These are phyloP conservation scores for Dichotomocladium elegans DNA, from an alignment of 371 early-diverging fungal species.

Conservation along the genomic window DNA sequence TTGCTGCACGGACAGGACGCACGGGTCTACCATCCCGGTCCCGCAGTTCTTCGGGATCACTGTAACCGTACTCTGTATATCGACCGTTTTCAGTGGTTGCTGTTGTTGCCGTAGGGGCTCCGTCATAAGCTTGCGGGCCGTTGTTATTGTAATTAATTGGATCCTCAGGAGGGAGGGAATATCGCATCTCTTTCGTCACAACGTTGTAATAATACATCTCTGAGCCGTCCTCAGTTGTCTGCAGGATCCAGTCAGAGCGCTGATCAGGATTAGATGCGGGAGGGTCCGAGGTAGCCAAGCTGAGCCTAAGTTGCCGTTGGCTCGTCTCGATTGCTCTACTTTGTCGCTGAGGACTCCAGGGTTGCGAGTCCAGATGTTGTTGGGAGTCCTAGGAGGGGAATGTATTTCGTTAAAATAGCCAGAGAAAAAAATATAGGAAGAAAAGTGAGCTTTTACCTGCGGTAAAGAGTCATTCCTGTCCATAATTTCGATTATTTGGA, in stretches of 20 bases:
- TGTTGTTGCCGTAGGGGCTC: not conserved
- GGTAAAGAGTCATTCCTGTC: conserved; percentile 21
- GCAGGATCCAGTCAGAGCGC: conserved; percentile 45
- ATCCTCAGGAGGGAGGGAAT: conserved; percentile 41
- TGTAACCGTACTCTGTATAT: not conserved
- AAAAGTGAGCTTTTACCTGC: too few relatives aligned
- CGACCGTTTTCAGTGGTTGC: not conserved
- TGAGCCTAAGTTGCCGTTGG: conserved; percentile 1
- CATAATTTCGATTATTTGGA: conserved; percentile 40
- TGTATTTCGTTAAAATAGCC: too few relatives aligned
- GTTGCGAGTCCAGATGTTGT: not conserved
- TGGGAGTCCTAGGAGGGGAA: conserved; percentile 1
- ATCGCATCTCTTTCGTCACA: conserved; percentile 51
- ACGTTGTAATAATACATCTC: conserved; percentile 51
- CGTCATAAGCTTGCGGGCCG: not conserved
- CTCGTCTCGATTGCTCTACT: conserved; percentile 1
- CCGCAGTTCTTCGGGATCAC: not conserved
- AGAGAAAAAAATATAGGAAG: too few relatives aligned
- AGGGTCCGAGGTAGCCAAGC: conserved; percentile 4
- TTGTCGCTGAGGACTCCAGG: conserved; percentile 6
- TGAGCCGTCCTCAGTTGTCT: conserved; percentile 56
- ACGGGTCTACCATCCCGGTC: conserved; percentile 14
- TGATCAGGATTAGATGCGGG: not conserved
- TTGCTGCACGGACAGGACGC: conserved; percentile 29
- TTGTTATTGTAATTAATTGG: not conserved